Evolutionary conservation across 2,329 filamentous ascomycete species (phyloP), one percentile per base, ranked within the genome.

Genomic region (Verticillium zaregamsianum): DNA sequence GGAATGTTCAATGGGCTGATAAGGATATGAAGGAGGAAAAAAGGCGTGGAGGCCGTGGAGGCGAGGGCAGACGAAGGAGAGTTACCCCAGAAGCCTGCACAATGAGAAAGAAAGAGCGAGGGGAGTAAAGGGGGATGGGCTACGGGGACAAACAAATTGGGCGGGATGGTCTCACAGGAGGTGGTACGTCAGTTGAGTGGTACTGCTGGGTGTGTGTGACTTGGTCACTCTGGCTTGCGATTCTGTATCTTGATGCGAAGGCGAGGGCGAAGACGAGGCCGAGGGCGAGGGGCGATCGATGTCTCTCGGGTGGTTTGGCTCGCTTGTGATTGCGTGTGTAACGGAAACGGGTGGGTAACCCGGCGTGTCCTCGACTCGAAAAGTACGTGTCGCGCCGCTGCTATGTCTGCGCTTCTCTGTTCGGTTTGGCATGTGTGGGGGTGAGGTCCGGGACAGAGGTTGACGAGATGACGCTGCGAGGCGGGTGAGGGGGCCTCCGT

Each of bases 341-440:
- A 49, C 40, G 40, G 40, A 49, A 49, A 49, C 40, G 40, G 40
- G 23, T 14, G 40, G n/a, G 40, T 49, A 12, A 9, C 40, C n/a
- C 20, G 40, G 40, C n/a, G 40, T 12, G 9, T 8, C 9, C n/a
- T 23, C 23, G 40, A 49, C n/a, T 49, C 40, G 23, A 49, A 37
- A 17, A 59, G 31, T 54, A 57, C 28, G 39, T 28, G 55, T 39
- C 52, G 35, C 33, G 35, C 49, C 57, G 52, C 55, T 55, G 54
- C 58, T 61, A 66, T 56, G 33, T 59, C 35, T 57, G 28, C 32
- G 40, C 56, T 57, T 25, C 20, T 59, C 32, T 56, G 33, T 39
- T 45, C 45, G 60, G 74, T 76, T 31, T 73, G 75, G 69, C 60
- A 69, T 66, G 55, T 45, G 59, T 61, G 60, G 52, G 60, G 61